These are phyloP conservation scores for Phytophthora pseudosyringae DNA, from an alignment of 352 stramenopile species.

Conservation along the genomic window DNA sequence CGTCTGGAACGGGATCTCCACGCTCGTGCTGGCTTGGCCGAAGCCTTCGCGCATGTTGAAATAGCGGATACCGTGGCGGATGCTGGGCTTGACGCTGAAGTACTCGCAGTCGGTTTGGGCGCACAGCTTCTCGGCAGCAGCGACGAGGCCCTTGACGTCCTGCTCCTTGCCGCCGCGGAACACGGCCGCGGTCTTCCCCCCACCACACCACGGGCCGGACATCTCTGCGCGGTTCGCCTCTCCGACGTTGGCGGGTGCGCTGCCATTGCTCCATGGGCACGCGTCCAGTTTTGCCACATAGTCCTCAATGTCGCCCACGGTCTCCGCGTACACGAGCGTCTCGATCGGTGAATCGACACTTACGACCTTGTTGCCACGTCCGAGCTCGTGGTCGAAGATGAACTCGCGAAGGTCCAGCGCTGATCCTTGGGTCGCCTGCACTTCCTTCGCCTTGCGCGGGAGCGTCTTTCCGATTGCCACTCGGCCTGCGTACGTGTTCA, in stretches of 20 bases:
- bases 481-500: slow-evolving; percentile 65
- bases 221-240: neutral
- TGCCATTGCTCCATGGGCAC: slow-evolving; percentile 30
- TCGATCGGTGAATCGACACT: slow-evolving; percentile 50
- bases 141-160: slow-evolving; percentile 47
- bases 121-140: slow-evolving; percentile 53
- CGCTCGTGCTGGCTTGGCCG: slow-evolving; percentile 30
- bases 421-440: slow-evolving; percentile 50
- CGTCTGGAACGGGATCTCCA: slow-evolving; percentile 59
- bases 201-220: slow-evolving; percentile 39
- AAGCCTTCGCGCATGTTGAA: slow-evolving; percentile 75
- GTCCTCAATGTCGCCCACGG: slow-evolving; percentile 47
- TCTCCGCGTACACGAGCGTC: slow-evolving; percentile 65
- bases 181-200: slow-evolving; percentile 56
- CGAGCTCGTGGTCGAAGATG: slow-evolving; percentile 67
- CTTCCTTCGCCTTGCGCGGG: slow-evolving; percentile 44
- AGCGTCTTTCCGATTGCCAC: slow-evolving; percentile 46
- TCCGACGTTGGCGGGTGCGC: neutral
- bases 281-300: slow-evolving; percentile 45
- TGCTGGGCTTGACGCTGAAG: slow-evolving; percentile 60
- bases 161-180: slow-evolving; percentile 61
- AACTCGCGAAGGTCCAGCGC: slow-evolving; percentile 59
- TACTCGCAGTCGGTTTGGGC: slow-evolving; percentile 54
- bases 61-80: slow-evolving; percentile 52
- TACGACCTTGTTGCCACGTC: slow-evolving; percentile 65